Evolutionary conservation across 2,329 filamentous ascomycete genomes (phyloP).

Genomic region (Colletotrichum tropicicola): DNA sequence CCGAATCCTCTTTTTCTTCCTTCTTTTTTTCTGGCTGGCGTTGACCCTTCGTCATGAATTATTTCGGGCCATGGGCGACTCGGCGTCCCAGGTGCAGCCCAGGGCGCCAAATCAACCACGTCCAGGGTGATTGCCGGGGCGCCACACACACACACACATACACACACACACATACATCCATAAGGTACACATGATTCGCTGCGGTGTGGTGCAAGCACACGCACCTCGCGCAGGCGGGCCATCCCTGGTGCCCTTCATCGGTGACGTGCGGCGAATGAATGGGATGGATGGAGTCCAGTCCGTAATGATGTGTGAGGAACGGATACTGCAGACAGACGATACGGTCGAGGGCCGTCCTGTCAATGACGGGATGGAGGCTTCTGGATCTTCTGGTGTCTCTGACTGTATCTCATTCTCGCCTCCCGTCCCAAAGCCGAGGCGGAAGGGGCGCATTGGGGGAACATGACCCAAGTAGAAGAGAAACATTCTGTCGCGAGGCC

Average conservation of each 20-base stretch:
- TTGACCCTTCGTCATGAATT: slow-evolving; percentile 4
- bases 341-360: too few species aligned
- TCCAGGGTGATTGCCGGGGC: slow-evolving; percentile 4
- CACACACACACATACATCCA: too few species aligned
- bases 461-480: not conserved
- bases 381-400: not conserved
- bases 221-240: too few species aligned
- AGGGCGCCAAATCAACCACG: not conserved
- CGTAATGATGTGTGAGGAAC: too few species aligned
- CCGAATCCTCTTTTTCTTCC: not conserved
- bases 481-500: not conserved
- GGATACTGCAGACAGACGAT: too few species aligned
- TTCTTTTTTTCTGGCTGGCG: not conserved
- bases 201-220: too few species aligned
- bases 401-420: too few species aligned
- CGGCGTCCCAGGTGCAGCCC: not conserved
- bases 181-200: too few species aligned
- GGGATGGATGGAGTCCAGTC: too few species aligned
- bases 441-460: not conserved
- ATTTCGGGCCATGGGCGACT: slow-evolving; percentile 1
- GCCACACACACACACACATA: slow-evolving; percentile 8
- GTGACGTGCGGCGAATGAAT: too few species aligned
- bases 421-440: not conserved
- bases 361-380: not conserved
- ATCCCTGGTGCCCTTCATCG: too few species aligned